Base-by-base conservation (phyloP, 73 alveolate genomes). In the Paramecium caudatum region DNA sequence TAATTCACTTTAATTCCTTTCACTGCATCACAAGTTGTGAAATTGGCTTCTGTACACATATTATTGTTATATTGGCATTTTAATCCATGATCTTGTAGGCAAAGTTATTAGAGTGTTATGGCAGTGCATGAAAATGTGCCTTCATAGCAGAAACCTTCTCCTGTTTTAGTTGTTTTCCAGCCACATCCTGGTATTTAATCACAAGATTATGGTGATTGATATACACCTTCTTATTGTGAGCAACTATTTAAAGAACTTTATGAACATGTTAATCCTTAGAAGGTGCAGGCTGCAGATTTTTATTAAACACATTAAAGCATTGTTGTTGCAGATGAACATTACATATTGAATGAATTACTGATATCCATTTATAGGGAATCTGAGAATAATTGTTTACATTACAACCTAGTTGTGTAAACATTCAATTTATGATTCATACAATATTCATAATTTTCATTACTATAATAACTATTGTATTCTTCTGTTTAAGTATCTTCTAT, bases 111-210 rank as follows among this genome's bases (percentile, higher is more conserved):
- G 23, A 55, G 12, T 55, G 9, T 27, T 13, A 55, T 55, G 30
- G 23, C 30, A 23, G 23, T 21, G 30, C 80, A 55, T 27, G 46
- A 27, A 12, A 55, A 55, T 55, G 23, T 17, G 30, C 30, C 30
- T 55, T 55, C 23, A 55, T 55, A 55, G 7, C 80, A 55, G 16
- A 55, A 55, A 12, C 80, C 80, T 55, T 55, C 8, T 7, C 80
- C 80, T 0, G 30, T 8, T 27, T 55, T 55, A 23, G 23, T 55
- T 0, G 80, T 27, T 27, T 55, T 27, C 80, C 80, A 55, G 30
- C 23, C 23, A 55, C 80, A 55, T 2, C 30, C 30, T 0, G 41
- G 23, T 55, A 55, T 0, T 9, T 7, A 9, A 27, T 10, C 23
- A 55, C 80, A 55, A 23, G 80, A 27, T 55, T 23, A 55, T 4